phyloP scores from a whole-genome alignment of 352 stramenopile genomes.

The Thraustotheca clavata region DNA sequence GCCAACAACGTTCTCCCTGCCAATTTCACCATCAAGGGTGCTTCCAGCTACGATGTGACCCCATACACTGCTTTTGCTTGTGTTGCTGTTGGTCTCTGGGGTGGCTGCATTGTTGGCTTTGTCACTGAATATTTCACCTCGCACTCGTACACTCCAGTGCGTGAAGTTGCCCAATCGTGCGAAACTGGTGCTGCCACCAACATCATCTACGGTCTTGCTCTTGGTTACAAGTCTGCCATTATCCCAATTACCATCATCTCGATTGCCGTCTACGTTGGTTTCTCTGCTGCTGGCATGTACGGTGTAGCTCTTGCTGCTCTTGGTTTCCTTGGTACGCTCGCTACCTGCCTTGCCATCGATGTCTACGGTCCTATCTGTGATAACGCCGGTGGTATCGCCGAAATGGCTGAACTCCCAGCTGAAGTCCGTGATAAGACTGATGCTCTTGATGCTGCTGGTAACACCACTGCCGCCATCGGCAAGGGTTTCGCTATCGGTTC shows the following conservation, averaged over 20 bases:
- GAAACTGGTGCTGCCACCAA: conserved; percentile 98
- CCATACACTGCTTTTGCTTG: conserved; percentile 89
- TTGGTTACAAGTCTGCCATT: conserved; percentile 99
- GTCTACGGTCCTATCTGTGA: conserved; percentile 99
- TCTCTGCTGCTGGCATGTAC: conserved; percentile 97
- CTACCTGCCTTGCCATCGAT: conserved; percentile 98
- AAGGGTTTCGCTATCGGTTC: conserved; percentile 99
- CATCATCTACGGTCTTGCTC: conserved; percentile 99
- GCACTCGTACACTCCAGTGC: conserved; percentile 93
- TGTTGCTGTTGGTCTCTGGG: conserved; percentile 92
- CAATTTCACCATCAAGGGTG: conserved; percentile 79
- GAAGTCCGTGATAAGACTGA: conserved; percentile 99
- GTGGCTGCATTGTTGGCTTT: conserved; percentile 97
- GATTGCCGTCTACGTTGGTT: conserved; percentile 96
- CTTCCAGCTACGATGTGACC: conserved; percentile 47
- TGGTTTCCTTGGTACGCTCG: conserved; percentile 98
- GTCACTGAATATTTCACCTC: conserved; percentile 99
- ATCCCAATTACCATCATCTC: conserved; percentile 98
- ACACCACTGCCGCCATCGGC: conserved; percentile 98
- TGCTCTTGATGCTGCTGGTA: conserved; percentile 97
- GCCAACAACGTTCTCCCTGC: conserved; percentile 87
- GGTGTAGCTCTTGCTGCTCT: conserved; percentile 95
- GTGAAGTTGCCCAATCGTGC: conserved; percentile 94
- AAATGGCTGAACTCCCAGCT: conserved; percentile 97
- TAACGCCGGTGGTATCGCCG: conserved; percentile 98